Percentiles rank a stretch among this genome's conserved stretches.
phyloP scores from a whole-genome alignment of 2,329 filamentous ascomycete genomes.

The Fusarium pilosicola region DNA sequence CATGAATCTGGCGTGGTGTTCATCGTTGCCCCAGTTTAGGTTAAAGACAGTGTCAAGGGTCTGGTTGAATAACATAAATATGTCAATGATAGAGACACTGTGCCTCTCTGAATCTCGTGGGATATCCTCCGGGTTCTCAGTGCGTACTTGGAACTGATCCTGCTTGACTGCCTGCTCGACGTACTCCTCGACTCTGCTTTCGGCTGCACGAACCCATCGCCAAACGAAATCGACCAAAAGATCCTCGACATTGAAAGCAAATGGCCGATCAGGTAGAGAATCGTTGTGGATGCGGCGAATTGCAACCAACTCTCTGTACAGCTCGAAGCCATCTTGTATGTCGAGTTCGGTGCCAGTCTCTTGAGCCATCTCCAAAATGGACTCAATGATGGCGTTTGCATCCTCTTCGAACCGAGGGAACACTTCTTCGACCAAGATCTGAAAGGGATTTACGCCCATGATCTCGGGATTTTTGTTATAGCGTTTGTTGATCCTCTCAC shows the following conservation, averaged over 20 bases:
- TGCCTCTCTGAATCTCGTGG: conserved; percentile 85
- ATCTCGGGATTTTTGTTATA: conserved; percentile 90
- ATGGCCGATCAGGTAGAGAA: conserved; percentile 76
- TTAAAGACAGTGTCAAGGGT: conserved; percentile 86
- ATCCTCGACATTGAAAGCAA: conserved; percentile 88
- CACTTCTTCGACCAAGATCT: conserved; percentile 81
- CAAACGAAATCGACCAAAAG: conserved; percentile 92
- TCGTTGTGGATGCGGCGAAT: conserved; percentile 84
- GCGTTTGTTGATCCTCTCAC: conserved; percentile 89
- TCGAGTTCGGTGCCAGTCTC: conserved; percentile 79
- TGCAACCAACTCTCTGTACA: conserved; percentile 89
- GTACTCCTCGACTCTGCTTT: conserved; percentile 81
- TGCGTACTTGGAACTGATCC: conserved; percentile 83
- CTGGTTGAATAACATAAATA: conserved; percentile 94
- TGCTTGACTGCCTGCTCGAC: conserved; percentile 92
- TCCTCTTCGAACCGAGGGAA: conserved; percentile 93
- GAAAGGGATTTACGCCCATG: conserved; percentile 74
- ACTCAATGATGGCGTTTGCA: conserved; percentile 82
- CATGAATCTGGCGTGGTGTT: conserved; percentile 97
- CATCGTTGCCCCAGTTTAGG: conserved; percentile 91
- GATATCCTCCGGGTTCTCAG: conserved; percentile 69
- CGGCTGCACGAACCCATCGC: conserved; percentile 89
- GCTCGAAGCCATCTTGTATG: conserved; percentile 90
- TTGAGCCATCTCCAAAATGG: conserved; percentile 79
- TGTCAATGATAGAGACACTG: conserved; percentile 91